Base-by-base conservation (phyloP, 768 basidiomycete genomes). In the Tylopilus cervinicoccineus region DNA sequence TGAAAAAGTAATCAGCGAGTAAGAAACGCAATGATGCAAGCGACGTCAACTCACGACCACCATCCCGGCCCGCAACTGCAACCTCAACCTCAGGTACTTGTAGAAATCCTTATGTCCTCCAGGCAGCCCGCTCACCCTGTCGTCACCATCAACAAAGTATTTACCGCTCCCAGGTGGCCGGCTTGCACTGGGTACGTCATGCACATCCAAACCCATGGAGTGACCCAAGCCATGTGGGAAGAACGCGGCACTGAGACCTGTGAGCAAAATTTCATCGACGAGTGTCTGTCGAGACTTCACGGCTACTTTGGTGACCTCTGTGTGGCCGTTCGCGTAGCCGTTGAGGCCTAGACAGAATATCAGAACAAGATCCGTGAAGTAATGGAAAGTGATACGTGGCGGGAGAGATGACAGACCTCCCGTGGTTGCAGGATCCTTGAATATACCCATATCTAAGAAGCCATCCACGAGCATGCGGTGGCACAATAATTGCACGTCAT, bases 191-290 rank as follows among this genome's bases (percentile, higher is more conserved):
- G 91, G 88, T 1, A 88, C 89, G 59, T 96, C 94, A 62, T 96
- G 95, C 2, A 97, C 93, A 63, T 98, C 95, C 67, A 96, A 73
- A 11, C 95, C 95, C 34, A 97, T 72, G 6, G 88, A 88, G 63
- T 97, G 94, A 1, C 93, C 92, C 32, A 88, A 72, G 3, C 94
- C 95, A 61, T 97, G 94, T 10, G 94, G 94, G 78, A 90, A 97
- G 75, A 97, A 97, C 0, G 91, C 89, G 2, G 83, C 70, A 53
- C 84, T 84, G 36, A 89, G 69, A 0, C 93, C 93, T 5, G 83
- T 84, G 16, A 77, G 77, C 7, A 96, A 72, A 47, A 97, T 83
- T 20, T 79, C 80, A 43, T 82, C 27, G 31, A 6, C 14, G 28
- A 64, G 58, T 8, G 33, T 34, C 29, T 58, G 54, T 27, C 47